Percentiles rank a stretch among this genome's conserved stretches.
Evolutionary conservation across 257 asterid genomes (phyloP).

Genomic region (Mitragyna speciosa): DNA sequence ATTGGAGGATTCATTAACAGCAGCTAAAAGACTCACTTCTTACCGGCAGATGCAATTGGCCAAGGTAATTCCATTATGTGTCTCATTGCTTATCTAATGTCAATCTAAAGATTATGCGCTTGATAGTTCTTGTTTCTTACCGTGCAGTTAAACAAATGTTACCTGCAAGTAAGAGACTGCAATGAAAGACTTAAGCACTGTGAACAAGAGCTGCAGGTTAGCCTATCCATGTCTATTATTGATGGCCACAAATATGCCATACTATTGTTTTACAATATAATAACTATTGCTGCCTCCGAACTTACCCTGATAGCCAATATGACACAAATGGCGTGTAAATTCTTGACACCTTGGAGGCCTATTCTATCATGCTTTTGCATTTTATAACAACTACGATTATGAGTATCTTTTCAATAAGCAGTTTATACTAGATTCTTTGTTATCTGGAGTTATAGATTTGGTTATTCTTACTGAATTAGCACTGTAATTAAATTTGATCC

Average conservation of each 20-base stretch:
- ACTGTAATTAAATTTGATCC: neutral
- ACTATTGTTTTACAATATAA: too few relatives aligned
- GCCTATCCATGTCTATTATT: conserved; percentile 16
- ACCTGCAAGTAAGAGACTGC: conserved; percentile 62
- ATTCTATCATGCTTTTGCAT: neutral
- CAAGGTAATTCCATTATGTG: conserved; percentile 47
- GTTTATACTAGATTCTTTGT: neutral
- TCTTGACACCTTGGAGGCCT: too few relatives aligned
- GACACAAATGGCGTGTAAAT: too few relatives aligned
- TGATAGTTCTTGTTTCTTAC: conserved; percentile 14
- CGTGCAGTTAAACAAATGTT: conserved; percentile 65
- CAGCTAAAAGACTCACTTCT: conserved; percentile 54
- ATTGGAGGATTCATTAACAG: conserved; percentile 62
- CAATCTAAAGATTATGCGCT: conserved; percentile 11
- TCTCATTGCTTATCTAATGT: conserved; percentile 3
- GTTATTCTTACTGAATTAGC: neutral
- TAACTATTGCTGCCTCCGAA: too few relatives aligned
- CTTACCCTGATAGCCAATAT: too few relatives aligned
- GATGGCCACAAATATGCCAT: neutral
- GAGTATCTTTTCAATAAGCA: neutral
- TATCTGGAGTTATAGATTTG: neutral
- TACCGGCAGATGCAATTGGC: conserved; percentile 57
- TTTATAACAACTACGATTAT: neutral
- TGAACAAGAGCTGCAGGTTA: conserved; percentile 80
- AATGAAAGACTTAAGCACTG: conserved; percentile 57